Conservation (phyloP, 148 eudicot genomes). For the Simmondsia chinensis region DNA sequence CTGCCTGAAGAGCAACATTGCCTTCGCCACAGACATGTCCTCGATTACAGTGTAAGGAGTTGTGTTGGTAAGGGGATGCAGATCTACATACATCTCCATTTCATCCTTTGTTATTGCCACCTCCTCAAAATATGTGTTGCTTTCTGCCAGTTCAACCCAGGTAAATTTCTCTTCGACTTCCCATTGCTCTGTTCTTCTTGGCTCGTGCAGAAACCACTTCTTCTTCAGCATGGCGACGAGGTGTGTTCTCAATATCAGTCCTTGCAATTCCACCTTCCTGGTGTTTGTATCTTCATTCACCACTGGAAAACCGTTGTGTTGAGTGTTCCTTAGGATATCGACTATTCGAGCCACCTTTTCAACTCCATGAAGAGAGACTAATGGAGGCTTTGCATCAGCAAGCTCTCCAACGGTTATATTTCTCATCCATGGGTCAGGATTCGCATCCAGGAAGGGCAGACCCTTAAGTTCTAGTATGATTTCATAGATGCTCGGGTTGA, state of each 20-base stretch:
- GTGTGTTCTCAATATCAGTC: constrained; percentile 63
- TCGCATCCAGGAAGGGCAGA: constrained; percentile 73
- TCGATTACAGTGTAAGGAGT: constrained; percentile 81
- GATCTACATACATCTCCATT: constrained; percentile 75
- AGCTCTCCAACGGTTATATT: constrained; percentile 69
- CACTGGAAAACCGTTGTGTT: constrained; percentile 84
- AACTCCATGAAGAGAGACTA: constrained; percentile 48
- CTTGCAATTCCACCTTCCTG: constrained; percentile 38
- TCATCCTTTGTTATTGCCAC: constrained; percentile 57
- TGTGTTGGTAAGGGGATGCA: constrained; percentile 73
- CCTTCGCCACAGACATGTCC: constrained; percentile 80
- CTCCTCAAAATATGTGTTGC: constrained; percentile 46
- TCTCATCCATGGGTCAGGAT: constrained; percentile 91
- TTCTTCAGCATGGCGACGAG: constrained; percentile 61
- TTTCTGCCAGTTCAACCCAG: constrained; percentile 61
- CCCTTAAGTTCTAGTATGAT: constrained; percentile 78
- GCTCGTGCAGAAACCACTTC: constrained; percentile 63
- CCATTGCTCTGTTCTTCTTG: constrained; percentile 54
- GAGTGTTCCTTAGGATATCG: constrained; percentile 54
- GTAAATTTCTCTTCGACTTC: constrained; percentile 60
- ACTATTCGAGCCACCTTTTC: constrained; percentile 70
- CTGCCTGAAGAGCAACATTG: constrained; percentile 79
- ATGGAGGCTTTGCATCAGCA: constrained; percentile 55
- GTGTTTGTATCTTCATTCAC: constrained; percentile 34
- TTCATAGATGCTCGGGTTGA: constrained; percentile 76